phyloP scores from a whole-genome alignment of 176 grass and related monocot species.

The Raddia guianensis region DNA sequence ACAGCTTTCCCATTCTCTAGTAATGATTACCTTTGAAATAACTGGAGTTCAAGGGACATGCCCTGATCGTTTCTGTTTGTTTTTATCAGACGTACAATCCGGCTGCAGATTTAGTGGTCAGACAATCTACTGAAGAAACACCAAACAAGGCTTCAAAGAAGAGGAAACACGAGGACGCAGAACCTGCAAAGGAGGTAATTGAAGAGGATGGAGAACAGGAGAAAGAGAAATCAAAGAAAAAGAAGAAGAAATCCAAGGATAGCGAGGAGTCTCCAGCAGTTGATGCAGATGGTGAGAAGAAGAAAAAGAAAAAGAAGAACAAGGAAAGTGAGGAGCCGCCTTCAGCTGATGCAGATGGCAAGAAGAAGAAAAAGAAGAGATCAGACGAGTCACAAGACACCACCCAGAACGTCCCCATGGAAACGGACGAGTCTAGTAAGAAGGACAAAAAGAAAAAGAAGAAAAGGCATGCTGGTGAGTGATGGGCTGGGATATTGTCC shows the following conservation, averaged over 20 bases:
- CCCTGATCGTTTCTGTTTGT: conserved; percentile 1
- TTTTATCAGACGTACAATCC: conserved; percentile 76
- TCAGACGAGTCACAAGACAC: conserved; percentile 10
- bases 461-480: conserved; percentile 43
- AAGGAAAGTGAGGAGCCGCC: conserved; percentile 42
- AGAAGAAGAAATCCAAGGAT: conserved; percentile 47
- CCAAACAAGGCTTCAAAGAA: conserved; percentile 60
- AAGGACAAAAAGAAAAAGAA: conserved; percentile 58
- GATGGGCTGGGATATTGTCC: not conserved
- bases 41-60: not conserved
- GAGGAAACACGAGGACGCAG: conserved; percentile 53
- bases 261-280: conserved; percentile 28
- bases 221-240: conserved; percentile 48
- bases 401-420: conserved; percentile 19
- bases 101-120: conserved; percentile 67
- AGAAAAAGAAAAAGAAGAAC: conserved; percentile 62
- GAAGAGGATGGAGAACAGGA: conserved; percentile 39
- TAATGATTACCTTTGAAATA: not conserved
- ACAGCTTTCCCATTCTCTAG: too few relatives aligned
- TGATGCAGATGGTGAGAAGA: conserved; percentile 45
- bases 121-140: conserved; percentile 37
- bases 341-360: conserved; percentile 26
- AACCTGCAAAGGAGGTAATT: conserved; percentile 17
- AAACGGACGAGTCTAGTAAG: conserved; percentile 36
- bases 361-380: conserved; percentile 54